These are phyloP conservation scores for Linnemannia zychae DNA, from an alignment of 192 early-diverging fungal genomes.

Conservation along the genomic window DNA sequence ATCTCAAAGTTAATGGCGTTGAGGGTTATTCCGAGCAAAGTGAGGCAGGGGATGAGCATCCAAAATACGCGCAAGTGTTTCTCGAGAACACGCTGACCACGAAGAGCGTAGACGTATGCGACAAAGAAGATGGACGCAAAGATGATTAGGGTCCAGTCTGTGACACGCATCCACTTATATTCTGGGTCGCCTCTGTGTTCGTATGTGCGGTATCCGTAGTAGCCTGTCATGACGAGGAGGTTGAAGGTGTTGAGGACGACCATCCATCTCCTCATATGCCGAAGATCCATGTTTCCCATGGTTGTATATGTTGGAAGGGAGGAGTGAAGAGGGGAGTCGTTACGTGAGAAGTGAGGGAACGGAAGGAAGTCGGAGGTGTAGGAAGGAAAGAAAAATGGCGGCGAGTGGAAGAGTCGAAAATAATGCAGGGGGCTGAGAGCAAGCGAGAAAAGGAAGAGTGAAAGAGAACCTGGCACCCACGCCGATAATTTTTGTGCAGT, in stretches of 20 bases:
- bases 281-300: too few species aligned
- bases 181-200: background rate
- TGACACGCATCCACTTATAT: background rate
- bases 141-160: background rate
- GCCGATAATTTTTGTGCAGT: too few species aligned
- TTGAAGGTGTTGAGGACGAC: background rate
- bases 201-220: background rate
- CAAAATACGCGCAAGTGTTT: conserved; percentile 1
- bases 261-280: too few species aligned
- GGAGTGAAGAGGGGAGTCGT: too few species aligned
- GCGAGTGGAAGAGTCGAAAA: too few species aligned
- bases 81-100: background rate
- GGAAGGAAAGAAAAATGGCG: too few species aligned
- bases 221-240: background rate
- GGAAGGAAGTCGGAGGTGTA: too few species aligned
- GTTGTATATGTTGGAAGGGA: too few species aligned
- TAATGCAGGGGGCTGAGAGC: too few species aligned
- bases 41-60: conserved; percentile 5
- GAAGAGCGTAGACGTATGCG: background rate
- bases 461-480: too few species aligned
- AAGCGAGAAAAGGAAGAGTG: too few species aligned
- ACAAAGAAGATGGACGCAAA: background rate
- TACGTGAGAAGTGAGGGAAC: too few species aligned
- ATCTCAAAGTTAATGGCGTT: background rate
- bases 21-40: background rate